phyloP scores from a whole-genome alignment of 805 yeast genomes.

The Metschnikowia corniflorae region DNA sequence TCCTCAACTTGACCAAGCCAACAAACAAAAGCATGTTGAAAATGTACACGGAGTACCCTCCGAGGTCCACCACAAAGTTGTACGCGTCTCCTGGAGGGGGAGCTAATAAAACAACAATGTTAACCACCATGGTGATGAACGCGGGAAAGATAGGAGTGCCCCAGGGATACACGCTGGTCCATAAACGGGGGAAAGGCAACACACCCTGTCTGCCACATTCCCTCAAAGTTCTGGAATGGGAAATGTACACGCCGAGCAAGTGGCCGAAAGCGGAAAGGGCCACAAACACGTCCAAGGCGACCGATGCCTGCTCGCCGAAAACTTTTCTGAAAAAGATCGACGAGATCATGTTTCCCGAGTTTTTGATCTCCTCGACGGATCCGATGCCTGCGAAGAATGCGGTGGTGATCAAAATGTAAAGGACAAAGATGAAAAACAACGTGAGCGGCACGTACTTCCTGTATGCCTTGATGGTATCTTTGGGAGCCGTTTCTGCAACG shows the following conservation, averaged over 20 bases:
- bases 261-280: conserved; percentile 33
- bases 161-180: conserved; percentile 31
- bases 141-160: conserved; percentile 30
- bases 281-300: conserved; percentile 24
- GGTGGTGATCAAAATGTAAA: conserved; percentile 34
- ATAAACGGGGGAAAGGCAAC: conserved; percentile 26
- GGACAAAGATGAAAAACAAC: conserved; percentile 27
- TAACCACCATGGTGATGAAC: conserved; percentile 23
- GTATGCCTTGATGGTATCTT: conserved; percentile 25
- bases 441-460: conserved; percentile 29
- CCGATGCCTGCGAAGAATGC: conserved; percentile 31
- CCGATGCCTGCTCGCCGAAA: conserved; percentile 26
- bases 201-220: conserved; percentile 35
- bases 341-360: conserved; percentile 29
- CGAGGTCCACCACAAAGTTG: conserved; percentile 30
- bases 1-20: conserved; percentile 27
- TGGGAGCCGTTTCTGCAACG: conserved; percentile 28
- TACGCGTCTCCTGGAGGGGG: conserved; percentile 37
- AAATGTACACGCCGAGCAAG: conserved; percentile 25
- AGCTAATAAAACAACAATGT: conserved; percentile 26
- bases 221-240: conserved; percentile 30
- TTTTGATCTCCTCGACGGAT: conserved; percentile 22
- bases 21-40: conserved; percentile 26
- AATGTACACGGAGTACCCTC: conserved; percentile 27
- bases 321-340: conserved; percentile 28